Conservation (phyloP, 176 grass and related monocot species). For the Lolium perenne region DNA sequence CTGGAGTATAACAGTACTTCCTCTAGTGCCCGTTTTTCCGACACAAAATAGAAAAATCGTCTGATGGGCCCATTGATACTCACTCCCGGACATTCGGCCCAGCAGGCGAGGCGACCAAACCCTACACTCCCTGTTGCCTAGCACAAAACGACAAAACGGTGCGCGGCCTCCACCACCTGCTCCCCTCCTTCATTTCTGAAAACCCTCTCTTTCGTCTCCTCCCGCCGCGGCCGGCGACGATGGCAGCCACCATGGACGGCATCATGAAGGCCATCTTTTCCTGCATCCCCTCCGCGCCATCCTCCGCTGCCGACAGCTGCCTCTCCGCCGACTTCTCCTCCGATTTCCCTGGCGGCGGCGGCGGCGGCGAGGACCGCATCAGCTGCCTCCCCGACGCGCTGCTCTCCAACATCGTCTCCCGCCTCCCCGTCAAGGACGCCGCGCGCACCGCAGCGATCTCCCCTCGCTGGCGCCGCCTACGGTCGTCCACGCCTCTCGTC, state of each 20-base stretch:
- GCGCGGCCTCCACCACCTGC: conserved; percentile 6
- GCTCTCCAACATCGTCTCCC: conserved; percentile 38
- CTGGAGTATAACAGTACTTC: no score
- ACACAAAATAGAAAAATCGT: neutral
- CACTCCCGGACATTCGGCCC: conserved; percentile 12
- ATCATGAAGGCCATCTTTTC: conserved; percentile 1
- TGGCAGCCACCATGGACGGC: neutral
- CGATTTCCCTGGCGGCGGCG: neutral
- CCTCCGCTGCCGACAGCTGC: neutral
- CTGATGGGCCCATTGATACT: neutral
- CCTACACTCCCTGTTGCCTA: neutral
- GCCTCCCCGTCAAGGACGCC: conserved; percentile 46
- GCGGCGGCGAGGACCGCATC: conserved; percentile 39
- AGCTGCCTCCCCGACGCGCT: conserved; percentile 34
- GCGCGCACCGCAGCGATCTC: conserved; percentile 46
- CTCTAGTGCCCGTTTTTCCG: neutral
- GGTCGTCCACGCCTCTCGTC: conserved; percentile 38
- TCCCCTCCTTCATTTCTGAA: neutral
- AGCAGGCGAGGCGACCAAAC: neutral
- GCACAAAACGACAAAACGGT: neutral
- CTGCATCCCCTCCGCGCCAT: conserved; percentile 12
- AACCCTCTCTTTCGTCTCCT: neutral
- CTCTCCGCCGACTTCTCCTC: neutral
- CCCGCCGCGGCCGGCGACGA: neutral
- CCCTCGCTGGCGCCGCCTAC: conserved; percentile 49